phyloP scores from a whole-genome alignment of 2,329 filamentous ascomycete species.

The Zymoseptoria pseudotritici region DNA sequence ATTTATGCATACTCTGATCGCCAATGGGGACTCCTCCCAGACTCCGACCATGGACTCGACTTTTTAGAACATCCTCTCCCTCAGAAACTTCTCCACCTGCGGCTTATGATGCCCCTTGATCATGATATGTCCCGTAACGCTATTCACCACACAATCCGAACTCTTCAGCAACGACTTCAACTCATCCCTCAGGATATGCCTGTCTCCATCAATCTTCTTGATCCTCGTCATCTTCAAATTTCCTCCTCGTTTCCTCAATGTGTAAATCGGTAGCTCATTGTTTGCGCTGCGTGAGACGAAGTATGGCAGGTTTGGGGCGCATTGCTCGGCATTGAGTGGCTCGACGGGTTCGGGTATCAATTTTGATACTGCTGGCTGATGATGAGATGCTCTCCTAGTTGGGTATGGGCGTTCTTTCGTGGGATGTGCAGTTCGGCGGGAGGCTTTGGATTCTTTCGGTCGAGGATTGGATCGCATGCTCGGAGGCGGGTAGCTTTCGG shows the following conservation, averaged over 20 bases:
- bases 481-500: constrained; percentile 26
- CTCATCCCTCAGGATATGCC: constrained; percentile 55
- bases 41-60: background rate
- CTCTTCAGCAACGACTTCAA: constrained; percentile 50
- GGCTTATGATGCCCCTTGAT: constrained; percentile 46
- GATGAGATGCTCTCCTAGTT: constrained; percentile 23
- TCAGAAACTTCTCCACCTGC: constrained; percentile 29
- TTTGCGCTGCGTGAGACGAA: constrained; percentile 64
- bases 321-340: constrained; percentile 22
- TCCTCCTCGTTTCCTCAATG: constrained; percentile 63
- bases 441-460: constrained; percentile 30
- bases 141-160: constrained; percentile 50
- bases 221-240: constrained; percentile 67
- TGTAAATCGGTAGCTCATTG: constrained; percentile 70
- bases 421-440: constrained; percentile 28
- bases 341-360: constrained; percentile 22
- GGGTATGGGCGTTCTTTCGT: constrained; percentile 29
- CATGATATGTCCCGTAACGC: constrained; percentile 63
- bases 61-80: constrained; percentile 29
- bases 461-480: constrained; percentile 28
- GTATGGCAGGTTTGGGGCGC: constrained; percentile 52
- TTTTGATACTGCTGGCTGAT: constrained; percentile 11
- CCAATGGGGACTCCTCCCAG: too few relatives aligned
- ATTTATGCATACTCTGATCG: too few relatives aligned
- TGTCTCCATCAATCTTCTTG: constrained; percentile 71